phyloP scores from a whole-genome alignment of 257 asterid species.

The Solanum bulbocastanum region DNA sequence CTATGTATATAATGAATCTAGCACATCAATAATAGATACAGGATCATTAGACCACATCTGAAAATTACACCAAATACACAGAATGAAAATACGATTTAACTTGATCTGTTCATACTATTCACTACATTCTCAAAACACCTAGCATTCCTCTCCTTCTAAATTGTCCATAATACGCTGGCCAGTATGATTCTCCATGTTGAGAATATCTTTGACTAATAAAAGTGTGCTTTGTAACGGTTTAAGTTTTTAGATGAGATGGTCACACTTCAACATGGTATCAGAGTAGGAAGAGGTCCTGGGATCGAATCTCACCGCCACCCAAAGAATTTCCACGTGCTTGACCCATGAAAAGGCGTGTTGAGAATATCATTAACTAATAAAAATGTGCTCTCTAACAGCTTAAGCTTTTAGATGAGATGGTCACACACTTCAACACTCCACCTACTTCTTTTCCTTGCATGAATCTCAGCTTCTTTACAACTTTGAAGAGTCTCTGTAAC shows the following conservation, averaged over 20 bases:
- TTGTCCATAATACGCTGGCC: background rate
- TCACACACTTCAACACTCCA: too few relatives aligned
- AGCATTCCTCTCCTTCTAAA: background rate
- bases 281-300: background rate
- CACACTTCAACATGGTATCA: background rate
- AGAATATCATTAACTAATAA: too few relatives aligned
- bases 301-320: background rate
- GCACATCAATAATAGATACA: background rate
- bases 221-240: background rate
- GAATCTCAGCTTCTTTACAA: background rate
- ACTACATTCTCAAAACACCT: background rate
- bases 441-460: background rate
- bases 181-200: background rate
- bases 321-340: too few relatives aligned
- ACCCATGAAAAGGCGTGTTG: too few relatives aligned
- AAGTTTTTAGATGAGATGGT: background rate
- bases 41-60: background rate
- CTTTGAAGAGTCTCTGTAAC: background rate
- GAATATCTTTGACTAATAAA: background rate
- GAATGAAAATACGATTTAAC: background rate
- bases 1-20: background rate
- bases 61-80: background rate
- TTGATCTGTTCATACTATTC: background rate
- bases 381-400: too few relatives aligned
- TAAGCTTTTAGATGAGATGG: too few relatives aligned